Evolutionary conservation across 768 basidiomycete genomes (phyloP).

Genomic region (Mycena polygramma): DNA sequence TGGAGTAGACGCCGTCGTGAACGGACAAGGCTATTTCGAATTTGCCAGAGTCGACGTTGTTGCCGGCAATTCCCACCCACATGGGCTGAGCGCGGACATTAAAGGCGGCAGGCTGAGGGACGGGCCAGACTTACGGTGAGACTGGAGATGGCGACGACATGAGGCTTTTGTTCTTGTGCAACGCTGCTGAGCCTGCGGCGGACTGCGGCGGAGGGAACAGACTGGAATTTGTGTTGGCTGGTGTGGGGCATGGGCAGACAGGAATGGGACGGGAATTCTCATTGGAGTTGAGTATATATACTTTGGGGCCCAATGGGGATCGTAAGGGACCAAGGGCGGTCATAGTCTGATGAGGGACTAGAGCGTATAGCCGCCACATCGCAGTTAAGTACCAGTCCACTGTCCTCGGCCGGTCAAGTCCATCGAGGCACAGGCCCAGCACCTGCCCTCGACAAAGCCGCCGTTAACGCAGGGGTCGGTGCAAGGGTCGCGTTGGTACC

Average conservation of each 20-base stretch:
- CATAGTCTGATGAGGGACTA: no score
- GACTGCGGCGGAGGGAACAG: constrained; percentile 71
- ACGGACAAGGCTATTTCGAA: constrained; percentile 84
- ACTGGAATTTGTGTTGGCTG: constrained; percentile 63
- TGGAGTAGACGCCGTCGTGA: constrained; percentile 88
- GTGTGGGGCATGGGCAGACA: constrained; percentile 20
- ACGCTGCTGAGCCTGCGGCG: constrained; percentile 72
- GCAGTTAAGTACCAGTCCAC: no score
- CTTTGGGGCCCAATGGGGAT: constrained; percentile 1
- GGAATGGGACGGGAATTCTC: background rate
- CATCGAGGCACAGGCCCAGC: no score
- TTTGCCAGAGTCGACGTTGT: constrained; percentile 68
- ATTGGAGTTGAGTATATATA: constrained; percentile 14
- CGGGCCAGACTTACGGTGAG: constrained; percentile 67
- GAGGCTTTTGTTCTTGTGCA: constrained; percentile 60
- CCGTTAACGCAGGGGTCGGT: no score
- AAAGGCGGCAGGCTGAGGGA: constrained; percentile 40
- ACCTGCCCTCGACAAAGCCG: no score
- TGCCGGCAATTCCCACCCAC: constrained; percentile 88
- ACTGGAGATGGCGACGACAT: constrained; percentile 68
- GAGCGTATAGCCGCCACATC: no score
- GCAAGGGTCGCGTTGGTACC: no score
- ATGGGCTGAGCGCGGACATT: constrained; percentile 69
- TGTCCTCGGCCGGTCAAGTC: no score
- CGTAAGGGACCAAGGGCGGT: no score